Conservation (phyloP, 805 yeast species). For the Candida wancherniae region DNA sequence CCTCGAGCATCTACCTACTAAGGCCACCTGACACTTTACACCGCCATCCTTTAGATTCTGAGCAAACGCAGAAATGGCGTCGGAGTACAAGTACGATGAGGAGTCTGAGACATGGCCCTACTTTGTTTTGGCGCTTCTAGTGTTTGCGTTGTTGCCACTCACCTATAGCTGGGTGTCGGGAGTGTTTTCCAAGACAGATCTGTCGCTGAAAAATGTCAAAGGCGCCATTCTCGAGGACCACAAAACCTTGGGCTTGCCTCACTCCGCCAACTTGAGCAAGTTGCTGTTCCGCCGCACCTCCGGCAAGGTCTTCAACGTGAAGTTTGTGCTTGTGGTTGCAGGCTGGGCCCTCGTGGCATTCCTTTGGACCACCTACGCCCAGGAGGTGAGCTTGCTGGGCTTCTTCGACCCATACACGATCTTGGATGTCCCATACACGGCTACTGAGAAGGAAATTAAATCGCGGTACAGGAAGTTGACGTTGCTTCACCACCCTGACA, state of each 20-base stretch:
- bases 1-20: not conserved
- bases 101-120: slow-evolving; percentile 91
- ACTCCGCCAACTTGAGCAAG: slow-evolving; percentile 18
- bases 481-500: slow-evolving; percentile 90
- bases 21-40: slow-evolving; percentile 8
- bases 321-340: slow-evolving; percentile 27
- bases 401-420: slow-evolving; percentile 89
- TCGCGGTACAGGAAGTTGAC: slow-evolving; percentile 83
- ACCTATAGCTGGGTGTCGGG: slow-evolving; percentile 36
- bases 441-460: slow-evolving; percentile 73
- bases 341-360: slow-evolving; percentile 62
- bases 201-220: slow-evolving; percentile 18
- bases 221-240: slow-evolving; percentile 32
- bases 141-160: slow-evolving; percentile 64
- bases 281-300: slow-evolving; percentile 27
- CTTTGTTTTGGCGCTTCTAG: slow-evolving; percentile 67
- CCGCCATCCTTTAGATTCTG: not conserved
- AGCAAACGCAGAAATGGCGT: slow-evolving; percentile 24
- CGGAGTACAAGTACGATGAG: slow-evolving; percentile 78
- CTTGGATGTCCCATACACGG: slow-evolving; percentile 63
- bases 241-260: slow-evolving; percentile 25
- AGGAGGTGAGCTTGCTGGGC: slow-evolving; percentile 42
- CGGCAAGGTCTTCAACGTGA: slow-evolving; percentile 35
- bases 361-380: slow-evolving; percentile 33
- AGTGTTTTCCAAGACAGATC: slow-evolving; percentile 17